Evolutionary conservation across 2,329 filamentous ascomycete genomes (phyloP).

Genomic region (Tolypocladium ovalisporum): DNA sequence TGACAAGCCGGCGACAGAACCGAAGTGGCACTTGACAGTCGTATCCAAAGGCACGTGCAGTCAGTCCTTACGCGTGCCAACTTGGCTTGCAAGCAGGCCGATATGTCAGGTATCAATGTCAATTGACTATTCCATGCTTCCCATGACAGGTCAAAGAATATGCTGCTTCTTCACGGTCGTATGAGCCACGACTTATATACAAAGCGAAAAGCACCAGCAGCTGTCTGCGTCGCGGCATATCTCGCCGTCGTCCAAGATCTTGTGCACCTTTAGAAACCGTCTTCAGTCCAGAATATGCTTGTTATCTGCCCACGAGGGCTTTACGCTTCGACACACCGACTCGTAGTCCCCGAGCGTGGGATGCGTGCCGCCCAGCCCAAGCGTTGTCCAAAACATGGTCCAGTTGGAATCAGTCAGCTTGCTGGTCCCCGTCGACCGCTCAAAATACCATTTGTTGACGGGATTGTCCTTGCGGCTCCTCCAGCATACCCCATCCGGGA

Average conservation of each 20-base stretch:
- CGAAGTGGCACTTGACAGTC: background rate
- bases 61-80: background rate
- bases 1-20: background rate
- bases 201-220: background rate
- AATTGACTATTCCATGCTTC: background rate
- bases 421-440: conserved; percentile 72
- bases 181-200: background rate
- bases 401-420: conserved; percentile 76
- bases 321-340: conserved; percentile 55
- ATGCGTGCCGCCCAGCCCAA: conserved; percentile 45
- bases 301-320: conserved; percentile 52
- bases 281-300: conserved; percentile 48
- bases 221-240: background rate
- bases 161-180: background rate
- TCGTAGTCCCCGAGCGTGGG: conserved; percentile 58
- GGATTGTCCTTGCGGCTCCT: conserved; percentile 81
- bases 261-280: background rate
- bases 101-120: background rate
- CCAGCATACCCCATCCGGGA: conserved; percentile 87
- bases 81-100: background rate
- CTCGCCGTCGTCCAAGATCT: background rate
- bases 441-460: conserved; percentile 99
- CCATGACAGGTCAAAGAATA: background rate
- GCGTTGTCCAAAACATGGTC: conserved; percentile 98
- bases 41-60: background rate